Evolutionary conservation across 2,329 filamentous ascomycete genomes (phyloP), one percentile per base, ranked within the genome.

Genomic region (Ophiocordyceps unilateralis): DNA sequence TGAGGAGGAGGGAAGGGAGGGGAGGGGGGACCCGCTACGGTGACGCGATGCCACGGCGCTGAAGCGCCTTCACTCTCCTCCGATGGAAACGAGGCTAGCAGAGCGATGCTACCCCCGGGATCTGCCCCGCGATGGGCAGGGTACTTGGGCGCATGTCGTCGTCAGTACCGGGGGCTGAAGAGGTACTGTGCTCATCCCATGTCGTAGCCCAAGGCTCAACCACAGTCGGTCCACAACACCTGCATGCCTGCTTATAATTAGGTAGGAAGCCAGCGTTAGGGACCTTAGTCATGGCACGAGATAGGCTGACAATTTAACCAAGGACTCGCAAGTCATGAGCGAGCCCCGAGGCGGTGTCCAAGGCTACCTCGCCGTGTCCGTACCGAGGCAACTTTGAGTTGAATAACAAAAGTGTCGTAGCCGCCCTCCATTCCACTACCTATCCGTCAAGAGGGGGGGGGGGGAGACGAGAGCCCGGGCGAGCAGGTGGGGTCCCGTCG

Each of bases 401-500:
- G n/a, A n/a, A n/a, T n/a, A n/a, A n/a, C n/a, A n/a, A n/a, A n/a
- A n/a, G n/a, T n/a, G n/a, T n/a, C n/a, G n/a, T n/a, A n/a, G n/a
- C n/a, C n/a, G n/a, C n/a, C n/a, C n/a, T n/a, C n/a, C n/a, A n/a
- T n/a, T n/a, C n/a, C n/a, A n/a, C n/a, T n/a, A n/a, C n/a, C n/a
- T n/a, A n/a, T n/a, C n/a, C n/a, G n/a, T n/a, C n/a, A n/a, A n/a
- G n/a, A n/a, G n/a, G n/a, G n/a, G n/a, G n/a, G n/a, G n/a, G n/a
- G n/a, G 32, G n/a, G 32, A n/a, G 32, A n/a, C 12, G n/a, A n/a
- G n/a, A n/a, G n/a, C n/a, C n/a, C n/a, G n/a, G n/a, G n/a, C n/a
- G 32, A 36, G 32, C 32, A 10, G 32, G 32, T 36, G 43, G 43
- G 40, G 34, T 44, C 21, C 44, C 39, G 20, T 42, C 20, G 20